Evolutionary conservation across 805 yeast species (phyloP).

Genomic region (Ogataea minuta): DNA sequence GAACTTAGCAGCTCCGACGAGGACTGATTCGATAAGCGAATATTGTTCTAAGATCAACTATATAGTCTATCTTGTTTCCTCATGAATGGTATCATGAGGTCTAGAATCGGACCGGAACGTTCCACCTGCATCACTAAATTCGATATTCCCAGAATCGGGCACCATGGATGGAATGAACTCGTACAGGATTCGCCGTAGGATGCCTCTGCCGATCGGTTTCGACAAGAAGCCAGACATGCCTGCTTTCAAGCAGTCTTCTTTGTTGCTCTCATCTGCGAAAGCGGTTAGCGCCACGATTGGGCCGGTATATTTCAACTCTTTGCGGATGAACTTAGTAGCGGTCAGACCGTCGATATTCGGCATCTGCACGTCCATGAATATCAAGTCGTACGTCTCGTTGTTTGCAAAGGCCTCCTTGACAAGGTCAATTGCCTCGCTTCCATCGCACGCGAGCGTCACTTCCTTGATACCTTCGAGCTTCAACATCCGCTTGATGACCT

Average conservation of each 20-base stretch:
- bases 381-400: slow-evolving; percentile 55
- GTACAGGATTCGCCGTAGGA: slow-evolving; percentile 55
- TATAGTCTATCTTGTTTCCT: slow-evolving; percentile 12
- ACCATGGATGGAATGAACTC: slow-evolving; percentile 38
- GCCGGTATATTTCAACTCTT: slow-evolving; percentile 52
- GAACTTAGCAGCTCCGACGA: slow-evolving; percentile 15
- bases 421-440: slow-evolving; percentile 78
- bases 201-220: slow-evolving; percentile 78
- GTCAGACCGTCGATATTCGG: slow-evolving; percentile 87
- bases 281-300: slow-evolving; percentile 96
- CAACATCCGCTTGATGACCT: slow-evolving; percentile 87
- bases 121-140: slow-evolving; percentile 2
- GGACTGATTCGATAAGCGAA: too few species aligned
- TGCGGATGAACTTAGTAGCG: slow-evolving; percentile 74
- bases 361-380: slow-evolving; percentile 98
- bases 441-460: slow-evolving; percentile 82
- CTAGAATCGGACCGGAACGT: slow-evolving; percentile 3
- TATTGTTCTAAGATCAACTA: neutral
- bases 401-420: slow-evolving; percentile 48
- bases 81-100: slow-evolving; percentile 15
- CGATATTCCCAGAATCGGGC: neutral
- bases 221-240: slow-evolving; percentile 93
- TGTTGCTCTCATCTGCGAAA: slow-evolving; percentile 90
- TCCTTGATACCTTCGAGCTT: slow-evolving; percentile 73
- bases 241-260: slow-evolving; percentile 76